Conservation (phyloP, 2,329 filamentous ascomycete genomes). For the Fusarium chlamydosporum region DNA sequence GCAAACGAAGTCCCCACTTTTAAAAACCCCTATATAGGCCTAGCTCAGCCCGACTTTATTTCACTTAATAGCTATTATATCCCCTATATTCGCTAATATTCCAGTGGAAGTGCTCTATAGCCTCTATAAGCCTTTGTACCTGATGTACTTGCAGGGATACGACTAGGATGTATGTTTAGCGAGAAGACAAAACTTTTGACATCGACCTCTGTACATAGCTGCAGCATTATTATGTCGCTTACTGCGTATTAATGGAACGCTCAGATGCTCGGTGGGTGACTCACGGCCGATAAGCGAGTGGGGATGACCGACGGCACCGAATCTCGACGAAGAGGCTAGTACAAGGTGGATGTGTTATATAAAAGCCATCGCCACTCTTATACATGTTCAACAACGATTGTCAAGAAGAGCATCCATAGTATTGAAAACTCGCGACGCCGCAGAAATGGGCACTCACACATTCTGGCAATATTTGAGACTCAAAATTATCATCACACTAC, state of each 20-base stretch:
- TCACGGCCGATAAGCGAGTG: slow-evolving; percentile 22
- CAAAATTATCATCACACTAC: slow-evolving; percentile 29
- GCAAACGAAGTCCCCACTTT: no score
- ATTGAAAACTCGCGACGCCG: rapidly evolving
- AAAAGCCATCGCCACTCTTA: neutral
- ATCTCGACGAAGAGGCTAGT: no score
- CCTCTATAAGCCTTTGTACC: no score
- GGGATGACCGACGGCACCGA: neutral
- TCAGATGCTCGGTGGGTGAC: neutral
- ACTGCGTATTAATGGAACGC: neutral
- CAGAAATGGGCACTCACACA: slow-evolving; percentile 13
- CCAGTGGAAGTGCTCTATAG: no score
- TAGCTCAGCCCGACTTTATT: no score
- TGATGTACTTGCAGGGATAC: no score
- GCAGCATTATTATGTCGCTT: neutral
- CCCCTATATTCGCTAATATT: no score
- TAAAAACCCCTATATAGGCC: no score
- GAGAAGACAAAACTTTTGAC: no score
- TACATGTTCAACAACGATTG: neutral
- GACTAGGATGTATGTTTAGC: no score
- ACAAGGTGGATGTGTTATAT: neutral
- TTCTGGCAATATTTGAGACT: slow-evolving; percentile 36
- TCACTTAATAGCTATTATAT: no score
- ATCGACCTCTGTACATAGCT: neutral
- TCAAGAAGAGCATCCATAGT: rapidly evolving